These are phyloP conservation scores for Tieghemiomyces parasiticus DNA, from an alignment of 192 early-diverging fungal genomes.

Conservation along the genomic window DNA sequence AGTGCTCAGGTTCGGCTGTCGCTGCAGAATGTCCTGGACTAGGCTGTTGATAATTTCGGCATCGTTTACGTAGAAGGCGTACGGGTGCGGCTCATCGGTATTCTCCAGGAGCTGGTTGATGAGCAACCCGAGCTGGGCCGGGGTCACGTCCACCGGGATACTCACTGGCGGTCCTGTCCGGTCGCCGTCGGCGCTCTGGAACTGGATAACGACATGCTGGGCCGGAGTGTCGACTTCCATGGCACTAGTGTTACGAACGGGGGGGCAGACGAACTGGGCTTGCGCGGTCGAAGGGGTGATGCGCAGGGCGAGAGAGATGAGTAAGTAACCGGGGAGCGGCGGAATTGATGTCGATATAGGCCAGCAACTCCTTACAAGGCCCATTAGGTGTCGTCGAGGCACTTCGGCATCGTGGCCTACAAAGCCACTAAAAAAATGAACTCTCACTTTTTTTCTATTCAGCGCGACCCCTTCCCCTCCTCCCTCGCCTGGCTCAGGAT, in stretches of 20 bases:
- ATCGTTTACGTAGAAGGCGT: slow-evolving; percentile 82
- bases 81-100: slow-evolving; percentile 78
- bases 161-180: slow-evolving; percentile 74
- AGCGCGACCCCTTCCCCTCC: too few relatives aligned
- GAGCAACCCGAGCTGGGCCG: slow-evolving; percentile 72
- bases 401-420: too few relatives aligned
- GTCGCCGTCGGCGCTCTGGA: slow-evolving; percentile 63
- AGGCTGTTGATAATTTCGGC: slow-evolving; percentile 64
- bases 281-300: too few relatives aligned
- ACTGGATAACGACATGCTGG: slow-evolving; percentile 53
- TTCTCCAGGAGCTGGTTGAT: slow-evolving; percentile 77
- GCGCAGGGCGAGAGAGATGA: too few relatives aligned
- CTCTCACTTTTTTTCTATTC: too few relatives aligned
- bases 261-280: too few relatives aligned
- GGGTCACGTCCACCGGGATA: slow-evolving; percentile 67
- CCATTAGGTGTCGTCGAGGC: too few relatives aligned
- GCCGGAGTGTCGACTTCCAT: not conserved
- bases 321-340: too few relatives aligned
- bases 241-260: not conserved
- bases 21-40: slow-evolving; percentile 63
- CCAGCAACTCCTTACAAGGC: too few relatives aligned
- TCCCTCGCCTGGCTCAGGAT: too few relatives aligned
- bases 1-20: slow-evolving; percentile 56
- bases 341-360: too few relatives aligned
- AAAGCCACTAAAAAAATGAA: too few relatives aligned